phyloP scores from a whole-genome alignment of 768 basidiomycete genomes.

The Xerocomellus dryophilus region DNA sequence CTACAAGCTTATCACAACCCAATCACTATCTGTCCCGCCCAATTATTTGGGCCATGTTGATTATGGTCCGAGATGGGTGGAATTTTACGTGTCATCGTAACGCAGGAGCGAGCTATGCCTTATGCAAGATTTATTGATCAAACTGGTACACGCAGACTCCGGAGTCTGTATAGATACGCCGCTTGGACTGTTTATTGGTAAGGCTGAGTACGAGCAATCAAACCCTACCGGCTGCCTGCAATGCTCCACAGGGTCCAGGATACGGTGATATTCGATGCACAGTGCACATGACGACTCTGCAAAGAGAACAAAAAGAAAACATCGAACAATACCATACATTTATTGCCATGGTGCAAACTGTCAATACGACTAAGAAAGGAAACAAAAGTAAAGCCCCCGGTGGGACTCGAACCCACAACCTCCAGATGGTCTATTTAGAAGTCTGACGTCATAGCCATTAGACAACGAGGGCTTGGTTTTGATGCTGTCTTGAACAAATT shows the following conservation, averaged over 20 bases:
- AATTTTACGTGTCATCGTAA: slow-evolving; percentile 23
- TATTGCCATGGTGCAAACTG: not conserved
- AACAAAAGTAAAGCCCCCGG: slow-evolving; percentile 54
- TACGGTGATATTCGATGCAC: not conserved
- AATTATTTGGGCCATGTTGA: not conserved
- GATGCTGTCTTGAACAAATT: not conserved
- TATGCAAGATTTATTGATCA: not conserved
- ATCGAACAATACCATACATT: not conserved
- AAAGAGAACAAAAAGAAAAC: not conserved
- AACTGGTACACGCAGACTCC: slow-evolving; percentile 4
- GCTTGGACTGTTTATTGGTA: not conserved
- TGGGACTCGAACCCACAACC: slow-evolving; percentile 87
- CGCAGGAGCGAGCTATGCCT: slow-evolving; percentile 9
- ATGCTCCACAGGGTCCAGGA: not conserved
- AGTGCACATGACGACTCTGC: not conserved
- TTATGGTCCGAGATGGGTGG: slow-evolving; percentile 4
- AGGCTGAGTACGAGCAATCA: not conserved
- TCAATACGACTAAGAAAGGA: not conserved
- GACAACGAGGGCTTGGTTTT: slow-evolving; percentile 66
- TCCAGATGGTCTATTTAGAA: slow-evolving; percentile 82
- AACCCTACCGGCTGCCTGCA: not conserved
- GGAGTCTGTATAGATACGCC: not conserved
- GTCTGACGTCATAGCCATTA: slow-evolving; percentile 92
- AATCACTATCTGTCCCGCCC: not conserved
- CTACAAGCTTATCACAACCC: not conserved